Conservation (phyloP, 441 rosid species). For the Croton laevigatus region DNA sequence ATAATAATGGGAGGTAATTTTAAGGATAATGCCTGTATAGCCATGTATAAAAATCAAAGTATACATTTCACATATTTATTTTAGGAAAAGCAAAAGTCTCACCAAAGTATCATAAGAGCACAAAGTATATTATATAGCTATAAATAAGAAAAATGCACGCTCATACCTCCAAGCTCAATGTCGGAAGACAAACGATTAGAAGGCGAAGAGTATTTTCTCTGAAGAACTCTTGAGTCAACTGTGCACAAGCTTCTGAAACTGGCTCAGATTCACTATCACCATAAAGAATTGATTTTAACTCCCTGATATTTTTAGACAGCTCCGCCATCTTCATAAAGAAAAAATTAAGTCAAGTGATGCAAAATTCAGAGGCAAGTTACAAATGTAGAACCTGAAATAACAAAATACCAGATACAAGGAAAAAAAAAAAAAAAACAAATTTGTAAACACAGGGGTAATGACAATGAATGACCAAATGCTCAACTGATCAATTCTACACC, state of each 20-base stretch:
- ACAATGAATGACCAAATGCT: neutral
- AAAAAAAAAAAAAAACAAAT: neutral
- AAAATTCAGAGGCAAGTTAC: neutral
- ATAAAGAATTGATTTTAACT: slow-evolving; percentile 79
- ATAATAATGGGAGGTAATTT: slow-evolving; percentile 9
- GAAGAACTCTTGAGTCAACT: slow-evolving; percentile 89
- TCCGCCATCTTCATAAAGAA: slow-evolving; percentile 59
- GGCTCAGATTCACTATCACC: slow-evolving; percentile 97
- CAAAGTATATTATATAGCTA: neutral
- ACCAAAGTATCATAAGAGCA: neutral
- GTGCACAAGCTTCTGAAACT: slow-evolving; percentile 82
- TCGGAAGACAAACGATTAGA: slow-evolving; percentile 75
- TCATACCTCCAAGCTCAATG: slow-evolving; percentile 78
- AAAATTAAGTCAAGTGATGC: neutral
- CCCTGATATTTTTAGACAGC: slow-evolving; percentile 68
- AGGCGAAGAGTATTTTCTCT: slow-evolving; percentile 71
- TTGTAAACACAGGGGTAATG: neutral
- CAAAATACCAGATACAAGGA: neutral
- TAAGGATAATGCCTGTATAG: neutral
- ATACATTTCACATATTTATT: neutral
- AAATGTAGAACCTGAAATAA: neutral
- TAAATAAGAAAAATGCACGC: neutral
- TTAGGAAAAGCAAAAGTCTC: neutral
- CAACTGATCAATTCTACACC: neutral
- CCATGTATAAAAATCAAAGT: neutral